Evolutionary conservation across 106 monocot species (phyloP).

Genomic region (Apostasia shenzhenica): DNA sequence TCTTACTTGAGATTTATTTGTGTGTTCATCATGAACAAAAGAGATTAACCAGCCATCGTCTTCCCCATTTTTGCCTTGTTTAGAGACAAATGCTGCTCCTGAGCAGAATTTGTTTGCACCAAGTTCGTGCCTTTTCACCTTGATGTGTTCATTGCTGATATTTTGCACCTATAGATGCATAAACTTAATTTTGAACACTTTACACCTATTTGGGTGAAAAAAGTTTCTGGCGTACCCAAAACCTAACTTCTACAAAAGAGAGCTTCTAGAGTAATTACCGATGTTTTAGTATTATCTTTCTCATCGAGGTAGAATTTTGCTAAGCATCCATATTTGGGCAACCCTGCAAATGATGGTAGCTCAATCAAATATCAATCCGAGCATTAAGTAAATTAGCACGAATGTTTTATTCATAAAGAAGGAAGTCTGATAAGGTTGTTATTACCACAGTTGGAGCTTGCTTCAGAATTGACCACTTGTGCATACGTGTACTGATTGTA

Average conservation of each 20-base stretch:
- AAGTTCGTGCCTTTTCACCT: conserved; percentile 23
- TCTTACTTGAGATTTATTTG: conserved; percentile 44
- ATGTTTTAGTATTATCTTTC: conserved; percentile 4
- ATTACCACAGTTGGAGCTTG: conserved; percentile 31
- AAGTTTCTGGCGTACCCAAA: no score
- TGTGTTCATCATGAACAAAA: conserved; percentile 36
- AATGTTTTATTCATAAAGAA: not conserved
- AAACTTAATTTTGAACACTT: not conserved
- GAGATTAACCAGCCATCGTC: conserved; percentile 54
- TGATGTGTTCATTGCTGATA: conserved; percentile 1
- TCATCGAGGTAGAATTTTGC: conserved; percentile 32
- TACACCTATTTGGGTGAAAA: no score
- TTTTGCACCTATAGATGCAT: conserved; percentile 7
- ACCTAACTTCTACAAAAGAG: no score
- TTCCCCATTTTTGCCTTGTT: conserved; percentile 20
- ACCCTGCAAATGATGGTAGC: conserved; percentile 13
- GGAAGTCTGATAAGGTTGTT: not conserved
- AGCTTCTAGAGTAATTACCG: conserved; percentile 4
- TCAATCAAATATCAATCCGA: not conserved
- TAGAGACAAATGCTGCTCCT: conserved; percentile 41
- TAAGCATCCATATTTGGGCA: conserved; percentile 31
- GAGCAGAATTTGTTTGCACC: conserved; percentile 31
- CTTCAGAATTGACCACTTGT: conserved; percentile 33
- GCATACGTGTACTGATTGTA: conserved; percentile 32
- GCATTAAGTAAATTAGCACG: not conserved